Evolutionary conservation across 257 asterid species (phyloP).

Genomic region (Linaria vulgaris): DNA sequence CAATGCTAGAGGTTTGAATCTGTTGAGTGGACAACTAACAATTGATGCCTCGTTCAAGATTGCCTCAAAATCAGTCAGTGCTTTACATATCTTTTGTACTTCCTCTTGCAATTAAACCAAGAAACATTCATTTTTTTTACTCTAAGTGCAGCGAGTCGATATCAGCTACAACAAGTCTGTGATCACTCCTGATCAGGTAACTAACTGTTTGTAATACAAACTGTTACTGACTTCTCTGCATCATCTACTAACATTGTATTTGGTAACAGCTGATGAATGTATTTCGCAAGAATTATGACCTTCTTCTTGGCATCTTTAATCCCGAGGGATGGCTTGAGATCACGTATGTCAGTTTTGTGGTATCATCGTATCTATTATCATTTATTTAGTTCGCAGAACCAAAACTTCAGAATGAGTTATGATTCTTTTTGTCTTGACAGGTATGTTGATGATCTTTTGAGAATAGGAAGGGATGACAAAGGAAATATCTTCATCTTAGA

Average conservation of each 20-base stretch:
- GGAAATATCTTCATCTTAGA: constrained; percentile 71
- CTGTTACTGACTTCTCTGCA: background rate
- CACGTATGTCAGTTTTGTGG: constrained; percentile 47
- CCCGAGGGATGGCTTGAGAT: constrained; percentile 96
- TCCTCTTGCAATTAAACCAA: background rate
- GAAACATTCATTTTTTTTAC: background rate
- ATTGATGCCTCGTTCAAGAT: constrained; percentile 74
- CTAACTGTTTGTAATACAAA: background rate
- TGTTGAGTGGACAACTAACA: constrained; percentile 70
- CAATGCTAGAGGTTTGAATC: constrained; percentile 72
- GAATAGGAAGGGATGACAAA: constrained; percentile 89
- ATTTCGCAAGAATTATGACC: constrained; percentile 71
- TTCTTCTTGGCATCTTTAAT: constrained; percentile 75
- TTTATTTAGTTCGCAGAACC: background rate
- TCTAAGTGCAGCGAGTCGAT: constrained; percentile 65
- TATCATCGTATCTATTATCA: background rate
- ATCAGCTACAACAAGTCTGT: constrained; percentile 57
- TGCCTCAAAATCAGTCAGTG: constrained; percentile 68
- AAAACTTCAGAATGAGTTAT: background rate
- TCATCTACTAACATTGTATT: background rate
- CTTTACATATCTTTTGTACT: background rate
- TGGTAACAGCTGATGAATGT: constrained; percentile 74
- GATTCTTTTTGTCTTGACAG: constrained; percentile 38
- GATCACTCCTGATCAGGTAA: constrained; percentile 84
- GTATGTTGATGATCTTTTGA: constrained; percentile 73